phyloP scores from a whole-genome alignment of 768 basidiomycete genomes.

The Scleroderma bovista region DNA sequence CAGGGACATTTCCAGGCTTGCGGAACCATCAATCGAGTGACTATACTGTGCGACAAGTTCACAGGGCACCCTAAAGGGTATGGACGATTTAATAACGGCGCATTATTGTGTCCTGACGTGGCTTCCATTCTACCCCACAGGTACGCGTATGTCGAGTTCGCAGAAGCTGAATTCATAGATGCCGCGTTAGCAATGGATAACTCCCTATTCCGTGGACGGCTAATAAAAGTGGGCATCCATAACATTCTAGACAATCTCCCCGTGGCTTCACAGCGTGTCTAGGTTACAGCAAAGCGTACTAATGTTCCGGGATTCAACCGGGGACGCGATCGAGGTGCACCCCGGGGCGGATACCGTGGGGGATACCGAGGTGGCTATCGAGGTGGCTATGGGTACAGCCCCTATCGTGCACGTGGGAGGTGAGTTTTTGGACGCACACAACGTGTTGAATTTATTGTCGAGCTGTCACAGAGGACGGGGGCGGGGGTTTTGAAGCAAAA shows the following conservation, averaged over 20 bases:
- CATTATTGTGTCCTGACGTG: conserved; percentile 2
- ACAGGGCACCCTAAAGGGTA: conserved; percentile 99
- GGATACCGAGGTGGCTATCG: conserved; percentile 57
- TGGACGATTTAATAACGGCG: conserved; percentile 8
- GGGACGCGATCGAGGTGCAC: conserved; percentile 66
- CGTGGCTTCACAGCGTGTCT: background rate
- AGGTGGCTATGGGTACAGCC: conserved; percentile 46
- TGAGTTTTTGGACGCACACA: conserved; percentile 51
- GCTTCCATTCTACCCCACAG: conserved; percentile 36
- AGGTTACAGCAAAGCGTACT: conserved; percentile 96
- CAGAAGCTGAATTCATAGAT: conserved; percentile 86
- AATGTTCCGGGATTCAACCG: conserved; percentile 91
- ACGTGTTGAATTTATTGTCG: conserved; percentile 41
- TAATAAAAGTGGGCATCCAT: conserved; percentile 71
- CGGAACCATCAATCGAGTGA: conserved; percentile 97
- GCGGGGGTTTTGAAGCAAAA: conserved; percentile 50
- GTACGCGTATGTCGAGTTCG: conserved; percentile 98
- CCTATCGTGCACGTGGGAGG: conserved; percentile 70
- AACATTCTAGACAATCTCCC: background rate
- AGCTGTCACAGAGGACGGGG: conserved; percentile 54
- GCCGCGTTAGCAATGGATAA: conserved; percentile 92
- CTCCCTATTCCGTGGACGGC: conserved; percentile 87
- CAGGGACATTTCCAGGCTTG: conserved; percentile 97
- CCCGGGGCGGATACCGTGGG: conserved; percentile 47
- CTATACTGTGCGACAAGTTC: conserved; percentile 99